Evolutionary conservation across 164 flowering plant genomes (phyloP), one percentile per base, ranked within the genome.

Genomic region (Akebia trifoliata): DNA sequence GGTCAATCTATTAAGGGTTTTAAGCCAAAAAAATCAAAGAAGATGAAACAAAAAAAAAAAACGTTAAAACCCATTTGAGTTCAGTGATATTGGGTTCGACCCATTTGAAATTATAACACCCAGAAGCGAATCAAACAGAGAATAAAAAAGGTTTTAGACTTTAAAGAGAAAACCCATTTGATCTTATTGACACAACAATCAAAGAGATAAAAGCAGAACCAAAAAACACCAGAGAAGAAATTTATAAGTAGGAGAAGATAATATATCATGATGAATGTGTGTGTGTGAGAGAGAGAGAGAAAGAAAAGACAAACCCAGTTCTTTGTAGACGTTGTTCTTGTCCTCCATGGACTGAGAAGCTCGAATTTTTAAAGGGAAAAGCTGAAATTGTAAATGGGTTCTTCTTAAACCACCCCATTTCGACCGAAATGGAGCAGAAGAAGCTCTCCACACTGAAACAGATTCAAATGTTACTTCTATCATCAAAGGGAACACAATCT

Each of bases 271-370:
- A 12, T 24, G 26, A 24, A 6, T 11, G 17, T 24, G 28, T 8
- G 18, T 15, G 35, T 36, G 14, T 2, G 18, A 42, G 42, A 57
- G 54, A 35, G 44, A 21, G 46, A 50, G 37, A 37, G 64, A 37
- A 21, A 39, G 25, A 40, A 34, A 50, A 52, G 15, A 63, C 67
- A 30, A 22, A 89, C 97, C 91, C 43, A 81, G 72, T 70, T 86
- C 78, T 66, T 84, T 78, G 75, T 72, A 78, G 78, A 67, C 75
- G 61, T 66, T 81, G 73, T 74, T 65, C 63, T 76, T 72, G 70
- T 71, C 81, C 44, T 77, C 78, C 57, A 56, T 50, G 18, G 81
- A 69, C n/a, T 74, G 79, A 59, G 81, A 77, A 68, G 90, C 86
- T 68, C 85, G 82, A 64, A 71, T 60, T 10, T 64, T 45, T 21